Conservation (phyloP, 78 protist species). For the Dictyostelium brefeldianum region DNA sequence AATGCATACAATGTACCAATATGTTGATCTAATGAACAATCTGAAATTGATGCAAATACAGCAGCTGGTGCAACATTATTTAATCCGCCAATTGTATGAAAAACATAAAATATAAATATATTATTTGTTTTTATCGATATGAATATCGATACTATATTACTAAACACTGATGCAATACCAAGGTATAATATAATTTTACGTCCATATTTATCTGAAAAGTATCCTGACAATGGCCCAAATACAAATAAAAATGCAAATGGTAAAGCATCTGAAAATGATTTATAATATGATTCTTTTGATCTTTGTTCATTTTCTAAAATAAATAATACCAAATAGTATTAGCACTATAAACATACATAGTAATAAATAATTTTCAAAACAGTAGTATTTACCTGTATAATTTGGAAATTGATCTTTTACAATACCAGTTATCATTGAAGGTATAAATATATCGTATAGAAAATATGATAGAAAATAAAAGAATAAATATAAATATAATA, state of each 20-base stretch:
- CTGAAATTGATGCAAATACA: slow-evolving; percentile 7
- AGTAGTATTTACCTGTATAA: background rate
- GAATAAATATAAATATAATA: background rate
- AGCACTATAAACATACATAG: no score
- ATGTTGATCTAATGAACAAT: background rate
- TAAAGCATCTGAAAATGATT: background rate
- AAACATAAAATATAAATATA: background rate
- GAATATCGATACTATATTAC: background rate
- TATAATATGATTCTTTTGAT: slow-evolving; percentile 13
- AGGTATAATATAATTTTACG: slow-evolving; percentile 11
- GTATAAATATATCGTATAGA: background rate
- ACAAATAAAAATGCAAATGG: slow-evolving; percentile 10
- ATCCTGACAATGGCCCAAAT: slow-evolving; percentile 29
- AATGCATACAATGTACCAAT: background rate
- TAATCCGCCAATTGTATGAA: background rate
- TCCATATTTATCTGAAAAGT: slow-evolving; percentile 45
- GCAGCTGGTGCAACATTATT: background rate
- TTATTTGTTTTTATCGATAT: background rate
- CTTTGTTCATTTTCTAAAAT: background rate
- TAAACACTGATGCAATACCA: background rate
- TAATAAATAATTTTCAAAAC: background rate
- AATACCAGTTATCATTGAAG: background rate
- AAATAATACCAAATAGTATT: background rate
- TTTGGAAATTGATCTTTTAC: background rate
- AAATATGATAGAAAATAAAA: background rate